phyloP scores from a whole-genome alignment of 1,284 basidiomycete genomes.

The Pseudozyma thailandica region DNA sequence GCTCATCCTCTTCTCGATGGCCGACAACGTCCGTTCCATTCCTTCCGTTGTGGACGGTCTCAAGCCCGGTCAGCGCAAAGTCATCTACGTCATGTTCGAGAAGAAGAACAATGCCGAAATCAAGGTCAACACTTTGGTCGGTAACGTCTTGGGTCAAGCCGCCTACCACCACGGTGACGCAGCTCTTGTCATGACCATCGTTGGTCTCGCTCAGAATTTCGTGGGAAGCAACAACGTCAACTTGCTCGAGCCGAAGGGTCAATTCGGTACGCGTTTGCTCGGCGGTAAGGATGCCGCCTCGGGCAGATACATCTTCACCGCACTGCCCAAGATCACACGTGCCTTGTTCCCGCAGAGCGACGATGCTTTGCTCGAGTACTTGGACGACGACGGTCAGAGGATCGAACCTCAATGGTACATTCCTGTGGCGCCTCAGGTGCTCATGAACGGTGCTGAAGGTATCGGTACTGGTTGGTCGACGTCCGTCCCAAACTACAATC shows the following conservation, averaged over 20 bases:
- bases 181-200: slow-evolving; percentile 87
- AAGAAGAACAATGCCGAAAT: slow-evolving; percentile 90
- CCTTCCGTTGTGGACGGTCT: slow-evolving; percentile 84
- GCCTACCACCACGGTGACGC: slow-evolving; percentile 97
- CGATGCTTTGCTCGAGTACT: slow-evolving; percentile 83
- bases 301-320: slow-evolving; percentile 95
- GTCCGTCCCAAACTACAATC: slow-evolving; percentile 91
- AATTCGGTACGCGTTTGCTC: slow-evolving; percentile 82
- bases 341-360: slow-evolving; percentile 84
- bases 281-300: slow-evolving; percentile 80
- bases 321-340: slow-evolving; percentile 81
- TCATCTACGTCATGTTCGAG: slow-evolving; percentile 95
- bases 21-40: slow-evolving; percentile 96
- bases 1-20: slow-evolving; percentile 98
- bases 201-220: slow-evolving; percentile 92
- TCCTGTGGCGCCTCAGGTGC: slow-evolving; percentile 86
- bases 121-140: slow-evolving; percentile 95
- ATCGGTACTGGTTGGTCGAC: slow-evolving; percentile 99
- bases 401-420: slow-evolving; percentile 98
- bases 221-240: slow-evolving; percentile 98
- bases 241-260: slow-evolving; percentile 87
- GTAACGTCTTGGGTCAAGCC: slow-evolving; percentile 92
- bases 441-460: slow-evolving; percentile 95
- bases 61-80: slow-evolving; percentile 98
- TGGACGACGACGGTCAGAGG: slow-evolving; percentile 85